phyloP scores from a whole-genome alignment of 148 eudicot genomes.

The Diospyros kaki region DNA sequence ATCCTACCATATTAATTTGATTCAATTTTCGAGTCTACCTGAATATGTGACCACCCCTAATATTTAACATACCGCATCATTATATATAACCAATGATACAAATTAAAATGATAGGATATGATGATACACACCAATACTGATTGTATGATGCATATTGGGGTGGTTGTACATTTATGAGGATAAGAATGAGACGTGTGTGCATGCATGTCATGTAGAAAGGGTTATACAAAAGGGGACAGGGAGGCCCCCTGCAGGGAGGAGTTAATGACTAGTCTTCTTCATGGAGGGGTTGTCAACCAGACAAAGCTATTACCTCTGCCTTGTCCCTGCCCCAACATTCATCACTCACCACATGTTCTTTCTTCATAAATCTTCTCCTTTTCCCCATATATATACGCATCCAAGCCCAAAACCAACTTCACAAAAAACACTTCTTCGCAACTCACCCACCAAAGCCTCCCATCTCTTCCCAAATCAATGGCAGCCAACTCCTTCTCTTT shows the following conservation, averaged over 20 bases:
- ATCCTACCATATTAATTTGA: no score
- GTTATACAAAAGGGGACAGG: background rate
- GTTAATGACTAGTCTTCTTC: slow-evolving; percentile 10
- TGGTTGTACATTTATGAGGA: no score
- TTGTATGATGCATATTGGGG: no score
- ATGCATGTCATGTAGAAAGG: background rate
- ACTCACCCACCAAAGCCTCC: background rate
- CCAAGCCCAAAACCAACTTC: background rate
- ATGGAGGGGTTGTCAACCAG: background rate
- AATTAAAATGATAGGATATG: no score
- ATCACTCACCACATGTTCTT: slow-evolving; percentile 13
- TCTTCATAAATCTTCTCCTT: background rate
- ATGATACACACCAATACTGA: no score
- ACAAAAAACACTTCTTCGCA: no score
- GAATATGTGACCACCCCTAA: no score
- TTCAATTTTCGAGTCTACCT: no score
- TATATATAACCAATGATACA: no score
- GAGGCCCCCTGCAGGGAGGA: background rate
- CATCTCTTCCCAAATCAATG: slow-evolving; percentile 8
- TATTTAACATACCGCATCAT: no score
- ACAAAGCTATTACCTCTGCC: background rate
- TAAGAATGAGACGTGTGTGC: background rate
- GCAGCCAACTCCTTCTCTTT: slow-evolving; percentile 24
- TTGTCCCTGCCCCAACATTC: slow-evolving; percentile 1
- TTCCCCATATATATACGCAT: background rate